Percentiles rank a stretch among this genome's conserved stretches.
Evolutionary conservation across 140 eudicot genomes (phyloP).

Genomic region (Senecio squalidus): DNA sequence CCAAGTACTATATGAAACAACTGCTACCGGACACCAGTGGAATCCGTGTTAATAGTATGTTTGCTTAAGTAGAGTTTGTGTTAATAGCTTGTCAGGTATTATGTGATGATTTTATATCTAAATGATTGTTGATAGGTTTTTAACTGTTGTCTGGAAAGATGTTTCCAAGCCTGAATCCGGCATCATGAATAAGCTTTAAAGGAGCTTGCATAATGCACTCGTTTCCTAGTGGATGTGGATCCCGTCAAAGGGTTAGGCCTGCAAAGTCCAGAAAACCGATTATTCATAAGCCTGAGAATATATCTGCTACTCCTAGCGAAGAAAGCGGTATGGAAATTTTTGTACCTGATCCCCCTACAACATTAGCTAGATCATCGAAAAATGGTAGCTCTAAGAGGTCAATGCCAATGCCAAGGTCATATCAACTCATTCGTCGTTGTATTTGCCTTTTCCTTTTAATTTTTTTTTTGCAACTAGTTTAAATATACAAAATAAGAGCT

Average conservation of each 20-base stretch:
- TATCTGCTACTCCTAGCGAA: not conserved
- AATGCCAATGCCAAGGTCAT: conserved; percentile 58
- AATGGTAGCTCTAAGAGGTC: conserved; percentile 32
- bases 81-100: too few species aligned
- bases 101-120: too few species aligned
- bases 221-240: conserved; percentile 52
- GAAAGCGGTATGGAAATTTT: conserved; percentile 22
- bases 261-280: conserved; percentile 26
- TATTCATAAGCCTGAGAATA: conserved; percentile 25
- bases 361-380: conserved; percentile 20
- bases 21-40: conserved; percentile 50
- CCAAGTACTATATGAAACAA: conserved; percentile 63
- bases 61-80: not conserved
- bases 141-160: not conserved
- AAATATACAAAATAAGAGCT: too few species aligned
- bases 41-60: conserved; percentile 34
- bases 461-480: too few species aligned
- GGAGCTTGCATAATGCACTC: too few species aligned
- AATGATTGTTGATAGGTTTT: too few species aligned
- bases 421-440: conserved; percentile 1
- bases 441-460: not conserved
- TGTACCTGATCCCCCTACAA: conserved; percentile 34
- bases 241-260: conserved; percentile 62
- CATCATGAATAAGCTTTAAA: conserved; percentile 94
- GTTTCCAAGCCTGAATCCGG: conserved; percentile 38